Evolutionary conservation across 2,329 filamentous ascomycete genomes (phyloP), one percentile per base, ranked within the genome.

Genomic region (Piedraia hortae): DNA sequence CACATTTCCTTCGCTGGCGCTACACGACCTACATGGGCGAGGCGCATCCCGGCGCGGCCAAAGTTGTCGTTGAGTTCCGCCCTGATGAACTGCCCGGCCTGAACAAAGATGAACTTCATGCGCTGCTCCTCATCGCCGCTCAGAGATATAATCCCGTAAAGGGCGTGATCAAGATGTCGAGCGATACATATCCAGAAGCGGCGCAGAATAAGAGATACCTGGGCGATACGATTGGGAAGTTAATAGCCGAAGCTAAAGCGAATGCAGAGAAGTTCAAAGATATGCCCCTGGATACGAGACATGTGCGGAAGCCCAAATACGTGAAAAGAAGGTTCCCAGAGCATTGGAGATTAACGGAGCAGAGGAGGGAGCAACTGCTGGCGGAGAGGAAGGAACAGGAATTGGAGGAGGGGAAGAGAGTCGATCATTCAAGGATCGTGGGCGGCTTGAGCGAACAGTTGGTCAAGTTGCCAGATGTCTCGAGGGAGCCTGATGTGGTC

Each of bases 1-100:
- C 45, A 55, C 14, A 46, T 63, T 20, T 9, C 5, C 62, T 97
- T 26, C 71, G 82, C 37, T 97, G 91, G 64, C 70, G 85, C 37
- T 91, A 90, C 54, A 97, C 85, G 9, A 80, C 71, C 16, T 93
- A 93, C 50, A 70, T 97, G 59, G 82, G 82, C 37, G 85, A 93
- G 48, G 54, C 62, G 25, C 88, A 97, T 49, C 82, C 85, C 0
- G 77, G 82, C 3, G 66, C 78, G 47, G 68, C 66, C 42, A 97
- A 97, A 54, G 80, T 97, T 10, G 80, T 93, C 7, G 65, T 93
- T 24, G 74, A 91, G 43, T 89, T 93, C 48, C 63, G 58, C 31
- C 68, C 72, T 9, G 47, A 48, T 25, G 77, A 90, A 47, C 50
- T 91, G 28, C 45, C 43, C 10, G 16, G 16, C 16, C 57, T 90